A percentile compares a stretch with the other conserved stretches of the same genome.
phyloP scores from a whole-genome alignment of 2,329 filamentous ascomycete genomes.

The Diaporthe sp. region DNA sequence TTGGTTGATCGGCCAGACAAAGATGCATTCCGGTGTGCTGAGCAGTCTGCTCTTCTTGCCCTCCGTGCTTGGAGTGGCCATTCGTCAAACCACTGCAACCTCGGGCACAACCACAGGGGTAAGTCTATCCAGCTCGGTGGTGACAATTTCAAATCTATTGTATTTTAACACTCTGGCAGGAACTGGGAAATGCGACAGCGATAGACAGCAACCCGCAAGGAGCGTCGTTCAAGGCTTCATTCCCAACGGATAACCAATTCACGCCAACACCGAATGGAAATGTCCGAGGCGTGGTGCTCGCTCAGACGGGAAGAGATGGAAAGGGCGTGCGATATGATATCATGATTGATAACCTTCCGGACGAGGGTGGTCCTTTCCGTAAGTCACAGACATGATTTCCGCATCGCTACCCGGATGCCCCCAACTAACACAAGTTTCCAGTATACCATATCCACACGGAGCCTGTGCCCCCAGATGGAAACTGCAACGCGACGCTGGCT shows the following conservation, averaged over 20 bases:
- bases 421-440: constrained; percentile 50
- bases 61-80: constrained; percentile 2
- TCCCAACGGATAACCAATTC: constrained; percentile 33
- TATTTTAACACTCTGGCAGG: constrained; percentile 5
- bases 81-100: background rate
- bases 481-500: constrained; percentile 76
- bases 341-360: constrained; percentile 51
- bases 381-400: constrained; percentile 39
- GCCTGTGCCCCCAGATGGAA: constrained; percentile 75
- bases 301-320: constrained; percentile 46
- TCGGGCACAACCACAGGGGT: constrained; percentile 18
- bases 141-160: background rate
- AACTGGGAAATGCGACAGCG: constrained; percentile 38
- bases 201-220: constrained; percentile 34
- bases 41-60: constrained; percentile 9
- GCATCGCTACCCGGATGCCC: background rate
- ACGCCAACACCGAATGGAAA: constrained; percentile 30
- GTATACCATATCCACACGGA: constrained; percentile 81
- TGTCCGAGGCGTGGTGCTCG: constrained; percentile 47
- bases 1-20: background rate
- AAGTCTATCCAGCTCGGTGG: background rate
- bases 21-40: constrained; percentile 8
- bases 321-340: constrained; percentile 50
- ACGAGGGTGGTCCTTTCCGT: constrained; percentile 51
- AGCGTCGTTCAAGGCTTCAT: constrained; percentile 23